phyloP scores from a whole-genome alignment of 768 basidiomycete species.

The Russula sp. region DNA sequence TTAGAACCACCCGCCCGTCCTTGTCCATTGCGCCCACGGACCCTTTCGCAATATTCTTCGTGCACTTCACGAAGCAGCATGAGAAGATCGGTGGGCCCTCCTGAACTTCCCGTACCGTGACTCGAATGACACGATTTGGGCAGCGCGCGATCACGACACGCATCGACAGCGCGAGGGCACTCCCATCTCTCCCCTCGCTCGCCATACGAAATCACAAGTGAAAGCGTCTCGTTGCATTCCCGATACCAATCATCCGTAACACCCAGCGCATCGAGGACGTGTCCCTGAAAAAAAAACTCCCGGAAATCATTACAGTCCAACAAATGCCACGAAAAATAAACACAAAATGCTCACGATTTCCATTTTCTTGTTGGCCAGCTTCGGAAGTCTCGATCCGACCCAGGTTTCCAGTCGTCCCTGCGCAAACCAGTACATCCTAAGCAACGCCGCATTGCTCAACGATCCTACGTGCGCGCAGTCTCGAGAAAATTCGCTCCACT shows the following conservation, averaged over 20 bases:
- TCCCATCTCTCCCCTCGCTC: conserved; percentile 17
- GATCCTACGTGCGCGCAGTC: conserved; percentile 6
- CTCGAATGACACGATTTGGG: conserved; percentile 10
- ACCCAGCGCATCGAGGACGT: conserved; percentile 21
- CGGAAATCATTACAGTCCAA: neutral
- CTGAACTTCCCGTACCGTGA: neutral
- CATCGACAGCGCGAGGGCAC: conserved; percentile 17
- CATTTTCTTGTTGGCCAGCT: conserved; percentile 12
- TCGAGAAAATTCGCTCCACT: conserved; percentile 21
- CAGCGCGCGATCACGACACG: conserved; percentile 20
- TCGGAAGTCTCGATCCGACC: conserved; percentile 20
- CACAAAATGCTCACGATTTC: conserved; percentile 6
- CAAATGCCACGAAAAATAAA: too few species aligned
- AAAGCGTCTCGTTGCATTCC: conserved; percentile 25
- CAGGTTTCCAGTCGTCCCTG: conserved; percentile 17
- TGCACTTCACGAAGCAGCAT: conserved; percentile 21
- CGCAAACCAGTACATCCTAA: conserved; percentile 24
- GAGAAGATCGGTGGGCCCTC: conserved; percentile 19
- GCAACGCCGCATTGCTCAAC: conserved; percentile 19
- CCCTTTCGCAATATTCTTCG: conserved; percentile 19
- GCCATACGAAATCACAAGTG: conserved; percentile 22
- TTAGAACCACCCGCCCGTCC: conserved; percentile 1
- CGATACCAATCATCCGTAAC: conserved; percentile 24
- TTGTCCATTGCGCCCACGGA: neutral
- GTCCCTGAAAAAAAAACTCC: neutral